Conservation (phyloP, 2,329 filamentous ascomycete genomes). For the Fusarium clavum region DNA sequence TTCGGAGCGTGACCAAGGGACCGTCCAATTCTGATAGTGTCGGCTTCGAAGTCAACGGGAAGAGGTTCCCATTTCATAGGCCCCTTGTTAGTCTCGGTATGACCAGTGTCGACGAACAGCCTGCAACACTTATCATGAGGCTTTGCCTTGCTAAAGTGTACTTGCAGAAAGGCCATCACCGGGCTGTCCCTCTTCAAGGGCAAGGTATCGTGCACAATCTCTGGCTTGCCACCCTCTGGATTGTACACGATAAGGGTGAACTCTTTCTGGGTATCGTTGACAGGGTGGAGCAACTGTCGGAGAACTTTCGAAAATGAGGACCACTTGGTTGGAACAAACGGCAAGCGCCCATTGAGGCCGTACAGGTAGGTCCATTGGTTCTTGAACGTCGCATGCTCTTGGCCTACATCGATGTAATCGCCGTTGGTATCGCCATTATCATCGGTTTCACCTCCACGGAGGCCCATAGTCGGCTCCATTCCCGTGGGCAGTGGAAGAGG, state of each 20-base stretch:
- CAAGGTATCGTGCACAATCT: slow-evolving; percentile 11
- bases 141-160: slow-evolving; percentile 4
- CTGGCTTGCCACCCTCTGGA: background rate
- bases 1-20: slow-evolving; percentile 3
- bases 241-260: slow-evolving; percentile 32
- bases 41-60: slow-evolving; percentile 19
- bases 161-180: background rate
- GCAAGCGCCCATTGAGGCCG: slow-evolving; percentile 50
- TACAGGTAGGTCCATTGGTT: slow-evolving; percentile 40
- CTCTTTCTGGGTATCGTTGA: background rate
- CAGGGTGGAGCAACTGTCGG: slow-evolving; percentile 39
- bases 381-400: background rate
- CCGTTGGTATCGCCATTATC: no score
- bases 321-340: slow-evolving; percentile 39
- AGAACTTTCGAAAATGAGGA: slow-evolving; percentile 38
- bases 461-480: slow-evolving; percentile 9
- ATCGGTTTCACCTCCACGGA: slow-evolving; percentile 33
- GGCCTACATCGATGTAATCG: slow-evolving; percentile 15
- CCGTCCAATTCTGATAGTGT: slow-evolving; percentile 35
- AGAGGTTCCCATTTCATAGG: slow-evolving; percentile 40
- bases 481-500: slow-evolving; percentile 10
- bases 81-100: background rate
- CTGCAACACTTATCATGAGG: slow-evolving; percentile 25
- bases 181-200: slow-evolving; percentile 13
- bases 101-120: slow-evolving; percentile 40